Percentiles rank a stretch among this genome's conserved stretches.
Evolutionary conservation across 2,329 filamentous ascomycete species (phyloP).

Genomic region (Alternaria brassicicola): DNA sequence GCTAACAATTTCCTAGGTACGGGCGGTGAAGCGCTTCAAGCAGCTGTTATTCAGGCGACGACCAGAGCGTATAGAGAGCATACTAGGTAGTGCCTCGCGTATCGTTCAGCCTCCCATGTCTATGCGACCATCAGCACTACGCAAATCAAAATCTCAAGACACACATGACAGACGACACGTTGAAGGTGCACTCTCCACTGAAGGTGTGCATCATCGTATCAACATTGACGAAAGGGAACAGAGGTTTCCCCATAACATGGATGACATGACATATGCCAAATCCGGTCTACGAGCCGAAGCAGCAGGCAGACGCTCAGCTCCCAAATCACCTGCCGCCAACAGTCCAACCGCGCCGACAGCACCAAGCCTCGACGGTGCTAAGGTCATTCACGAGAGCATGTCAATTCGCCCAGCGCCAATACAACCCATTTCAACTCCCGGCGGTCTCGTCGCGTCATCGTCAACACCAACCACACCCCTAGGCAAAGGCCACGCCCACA

Average conservation of each 20-base stretch:
- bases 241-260: constrained; percentile 24
- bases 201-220: constrained; percentile 60
- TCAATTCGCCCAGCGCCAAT: constrained; percentile 39
- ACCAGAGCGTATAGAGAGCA: constrained; percentile 62
- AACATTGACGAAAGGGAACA: constrained; percentile 41
- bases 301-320: constrained; percentile 7
- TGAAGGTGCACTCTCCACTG: constrained; percentile 58
- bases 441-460: background rate
- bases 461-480: constrained; percentile 40
- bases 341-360: constrained; percentile 29
- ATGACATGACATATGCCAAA: constrained; percentile 30
- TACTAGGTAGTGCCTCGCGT: constrained; percentile 63
- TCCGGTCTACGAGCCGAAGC: constrained; percentile 20
- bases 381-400: constrained; percentile 40
- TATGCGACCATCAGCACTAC: constrained; percentile 53
- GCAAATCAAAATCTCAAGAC: constrained; percentile 58
- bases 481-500: constrained; percentile 65
- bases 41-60: constrained; percentile 66
- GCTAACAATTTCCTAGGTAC: constrained; percentile 64
- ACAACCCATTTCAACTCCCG: constrained; percentile 29
- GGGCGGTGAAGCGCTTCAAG: constrained; percentile 90
- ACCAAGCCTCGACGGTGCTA: constrained; percentile 26
- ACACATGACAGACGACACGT: constrained; percentile 57
- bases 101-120: constrained; percentile 64
- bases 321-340: constrained; percentile 18